Percentiles rank a stretch among this genome's conserved stretches.
Evolutionary conservation across 139 green algal species (phyloP).

Genomic region (Chlorella vulgaris): DNA sequence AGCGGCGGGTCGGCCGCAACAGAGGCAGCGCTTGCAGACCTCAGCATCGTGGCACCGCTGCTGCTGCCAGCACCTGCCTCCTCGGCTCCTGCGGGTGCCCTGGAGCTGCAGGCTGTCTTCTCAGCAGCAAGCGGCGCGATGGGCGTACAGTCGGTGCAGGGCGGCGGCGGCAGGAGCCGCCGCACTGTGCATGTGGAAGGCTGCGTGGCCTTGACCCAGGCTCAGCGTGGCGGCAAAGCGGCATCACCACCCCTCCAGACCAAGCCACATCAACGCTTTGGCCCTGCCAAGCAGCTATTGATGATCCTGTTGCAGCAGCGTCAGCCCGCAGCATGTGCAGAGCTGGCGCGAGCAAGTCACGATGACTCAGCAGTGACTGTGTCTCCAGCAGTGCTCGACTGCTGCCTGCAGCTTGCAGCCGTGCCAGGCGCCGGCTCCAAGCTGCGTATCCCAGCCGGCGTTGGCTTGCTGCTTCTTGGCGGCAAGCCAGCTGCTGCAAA

Average conservation of each 20-base stretch:
- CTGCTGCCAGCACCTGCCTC: slow-evolving; percentile 14
- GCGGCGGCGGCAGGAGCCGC: background rate
- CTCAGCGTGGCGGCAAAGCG: background rate
- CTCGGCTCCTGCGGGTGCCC: background rate
- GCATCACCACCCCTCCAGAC: background rate
- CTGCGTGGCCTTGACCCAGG: background rate
- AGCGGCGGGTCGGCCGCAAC: background rate
- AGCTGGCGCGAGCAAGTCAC: slow-evolving; percentile 7
- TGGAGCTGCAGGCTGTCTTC: background rate
- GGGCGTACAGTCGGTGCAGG: slow-evolving; percentile 8
- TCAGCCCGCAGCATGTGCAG: slow-evolving; percentile 17
- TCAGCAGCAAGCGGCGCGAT: slow-evolving; percentile 22
- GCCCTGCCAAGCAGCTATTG: slow-evolving; percentile 6
- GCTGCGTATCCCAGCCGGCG: slow-evolving; percentile 38
- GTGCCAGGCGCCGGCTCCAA: background rate
- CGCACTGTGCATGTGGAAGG: background rate
- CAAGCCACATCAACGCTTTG: background rate
- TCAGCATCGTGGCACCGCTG: slow-evolving; percentile 35
- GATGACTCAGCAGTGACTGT: slow-evolving; percentile 19
- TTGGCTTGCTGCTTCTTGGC: slow-evolving; percentile 27
- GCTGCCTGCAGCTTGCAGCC: slow-evolving; percentile 43
- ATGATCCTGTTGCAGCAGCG: background rate
- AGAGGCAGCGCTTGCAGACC: background rate
- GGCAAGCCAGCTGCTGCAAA: background rate
- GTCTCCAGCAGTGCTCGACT: slow-evolving; percentile 43